Base-by-base conservation (phyloP, 345 rosid genomes). In the Clarkia xantiana region DNA sequence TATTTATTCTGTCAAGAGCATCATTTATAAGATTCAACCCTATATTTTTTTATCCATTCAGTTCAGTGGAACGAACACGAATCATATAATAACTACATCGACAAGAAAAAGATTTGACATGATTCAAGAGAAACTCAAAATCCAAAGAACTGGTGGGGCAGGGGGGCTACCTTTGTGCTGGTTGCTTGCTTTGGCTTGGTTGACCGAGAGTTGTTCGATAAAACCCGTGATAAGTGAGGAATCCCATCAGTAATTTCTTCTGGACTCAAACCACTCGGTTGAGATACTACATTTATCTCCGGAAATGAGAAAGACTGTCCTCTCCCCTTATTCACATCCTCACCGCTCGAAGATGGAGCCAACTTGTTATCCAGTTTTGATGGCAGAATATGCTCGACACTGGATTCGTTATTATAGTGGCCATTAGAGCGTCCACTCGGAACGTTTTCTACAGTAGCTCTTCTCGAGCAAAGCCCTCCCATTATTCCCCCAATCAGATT, bases 381-480 rank as follows among this genome's bases (percentile, higher is more conserved):
- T 0, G 68, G 53, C 39, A 72, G 49, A 45, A 66, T 87, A 55
- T 15, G 47, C 57, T 12, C 67, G 47, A 73, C 50, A 23, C 72
- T 67, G 59, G 79, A 48, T 6, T 51, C 75, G 44, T 67, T 51
- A 62, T 44, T 65, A 49, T 58, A 50, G 69, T 67, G 80, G 52
- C 84, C 94, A 68, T 84, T 80, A 57, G 78, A 80, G 82, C 71
- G 76, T 73, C 82, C 90, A 70, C 86, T 67, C 72, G 86, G 86
- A 78, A 84, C 94, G 76, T 78, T 79, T 77, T 86, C 88, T 67
- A 91, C 80, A 72, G 81, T 75, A 39, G 96, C 76, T 61, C 90
- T 78, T 89, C 87, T 80, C 63, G 98, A 84, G 81, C 98, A 86
- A 71, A 91, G 75, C 71, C 96, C 98, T 62, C 98, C 98, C 96